Percentiles rank a stretch among this genome's conserved stretches.
Conservation (phyloP, 2,329 filamentous ascomycete genomes). For the Aspergillus ustus region DNA sequence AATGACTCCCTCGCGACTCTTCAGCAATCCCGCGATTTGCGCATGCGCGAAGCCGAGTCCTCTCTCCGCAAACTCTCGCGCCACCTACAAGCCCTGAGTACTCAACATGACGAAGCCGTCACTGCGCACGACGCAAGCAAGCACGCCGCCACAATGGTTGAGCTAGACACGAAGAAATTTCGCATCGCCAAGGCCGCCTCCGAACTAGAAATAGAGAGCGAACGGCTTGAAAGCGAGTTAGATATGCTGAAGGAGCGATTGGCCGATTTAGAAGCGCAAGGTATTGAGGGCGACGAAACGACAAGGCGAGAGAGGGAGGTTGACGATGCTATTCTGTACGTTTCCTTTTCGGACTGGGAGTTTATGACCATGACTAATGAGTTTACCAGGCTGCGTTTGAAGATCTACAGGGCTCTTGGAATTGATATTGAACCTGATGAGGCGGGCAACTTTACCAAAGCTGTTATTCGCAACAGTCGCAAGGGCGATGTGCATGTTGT, state of each 20-base stretch:
- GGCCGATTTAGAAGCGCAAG: slow-evolving; percentile 83
- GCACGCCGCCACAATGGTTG: slow-evolving; percentile 82
- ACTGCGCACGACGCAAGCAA: slow-evolving; percentile 74
- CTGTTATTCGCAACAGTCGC: slow-evolving; percentile 79
- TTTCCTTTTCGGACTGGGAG: background rate
- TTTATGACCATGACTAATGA: slow-evolving; percentile 5
- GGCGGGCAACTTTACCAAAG: slow-evolving; percentile 82
- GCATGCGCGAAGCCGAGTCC: slow-evolving; percentile 71
- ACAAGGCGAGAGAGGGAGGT: slow-evolving; percentile 56
- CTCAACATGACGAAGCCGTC: slow-evolving; percentile 77
- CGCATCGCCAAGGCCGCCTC: slow-evolving; percentile 87
- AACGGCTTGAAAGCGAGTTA: slow-evolving; percentile 79
- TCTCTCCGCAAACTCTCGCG: slow-evolving; percentile 74
- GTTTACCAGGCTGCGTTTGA: slow-evolving; percentile 69
- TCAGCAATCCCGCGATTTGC: slow-evolving; percentile 79
- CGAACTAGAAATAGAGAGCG: slow-evolving; percentile 92
- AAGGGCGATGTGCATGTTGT: slow-evolving; percentile 95
- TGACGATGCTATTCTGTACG: slow-evolving; percentile 55
- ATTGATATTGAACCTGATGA: slow-evolving; percentile 85
- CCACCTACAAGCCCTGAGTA: slow-evolving; percentile 72
- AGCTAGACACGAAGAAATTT: slow-evolving; percentile 92
- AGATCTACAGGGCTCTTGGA: slow-evolving; percentile 87
- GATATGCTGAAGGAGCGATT: slow-evolving; percentile 75
- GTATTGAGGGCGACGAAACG: slow-evolving; percentile 71
- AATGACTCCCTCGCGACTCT: slow-evolving; percentile 81